Evolutionary conservation across 805 yeast genomes (phyloP), one percentile per base, ranked within the genome.

Genomic region (Myxozyma nipponensis): DNA sequence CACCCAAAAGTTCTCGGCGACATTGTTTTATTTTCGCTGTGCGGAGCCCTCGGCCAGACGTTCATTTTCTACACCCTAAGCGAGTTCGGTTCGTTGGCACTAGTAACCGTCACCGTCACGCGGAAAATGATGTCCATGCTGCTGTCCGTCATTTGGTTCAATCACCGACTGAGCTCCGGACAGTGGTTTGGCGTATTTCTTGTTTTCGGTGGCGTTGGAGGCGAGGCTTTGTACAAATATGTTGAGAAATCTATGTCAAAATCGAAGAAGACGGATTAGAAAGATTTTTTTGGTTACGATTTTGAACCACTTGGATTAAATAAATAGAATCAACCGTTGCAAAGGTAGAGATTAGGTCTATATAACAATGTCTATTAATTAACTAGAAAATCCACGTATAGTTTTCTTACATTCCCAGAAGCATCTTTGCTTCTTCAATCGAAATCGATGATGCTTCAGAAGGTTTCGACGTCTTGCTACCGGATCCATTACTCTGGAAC

Each of bases 91-190:
- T 87, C 96, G 1, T 71, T 93, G 52, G 78, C 86, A 0, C 72
- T 93, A 47, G 89, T 91, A 25, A 91, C 96, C 37, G 91, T 95
- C 17, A 93, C 98, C 0, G 97, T 93, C 7, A 91, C 98, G 1
- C 77, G 99, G 61, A 93, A 93, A 64, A 91, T 93, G 96, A 72
- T 89, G 43, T 88, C 97, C 36, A 91, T 93, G 98, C 75, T 89
- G 30, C 69, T 91, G 46, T 85, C 95, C 62, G 96, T 93, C 44
- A 66, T 87, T 2, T 70, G 91, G 56, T 91, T 88, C 69, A 91
- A 93, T n/a, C 97, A 93, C 65, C 64, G 66, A 3, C 75, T 93
- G 57, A 73, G 70, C 28, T 5, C 48, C 2, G 67, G 72, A 6
- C 98, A 93, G 69, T 85, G 96, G 89, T 34, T 70, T 0, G 98